Evolutionary conservation across 2,329 filamentous ascomycete species (phyloP).

Genomic region (Pseudogymnoascus sp.): DNA sequence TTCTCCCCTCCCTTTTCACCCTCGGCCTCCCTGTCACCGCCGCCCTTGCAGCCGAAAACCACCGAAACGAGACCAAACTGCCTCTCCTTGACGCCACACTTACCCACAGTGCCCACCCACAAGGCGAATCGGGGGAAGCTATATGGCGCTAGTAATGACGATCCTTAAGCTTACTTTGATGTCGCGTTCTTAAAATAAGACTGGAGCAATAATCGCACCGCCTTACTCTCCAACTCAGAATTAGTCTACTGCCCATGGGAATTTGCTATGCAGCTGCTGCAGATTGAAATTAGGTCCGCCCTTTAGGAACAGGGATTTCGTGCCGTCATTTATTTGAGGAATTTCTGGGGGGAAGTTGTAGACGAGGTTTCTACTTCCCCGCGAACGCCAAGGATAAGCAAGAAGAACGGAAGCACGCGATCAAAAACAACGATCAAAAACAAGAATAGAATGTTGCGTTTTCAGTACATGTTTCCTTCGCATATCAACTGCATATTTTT

Average conservation of each 20-base stretch:
- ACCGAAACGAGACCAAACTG: background rate
- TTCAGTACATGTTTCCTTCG: background rate
- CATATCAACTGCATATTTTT: background rate
- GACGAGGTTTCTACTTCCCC: background rate
- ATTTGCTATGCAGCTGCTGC: background rate
- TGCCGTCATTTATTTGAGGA: background rate
- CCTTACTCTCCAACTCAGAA: background rate
- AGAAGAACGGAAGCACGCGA: background rate
- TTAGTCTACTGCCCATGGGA: background rate
- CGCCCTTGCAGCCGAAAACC: background rate
- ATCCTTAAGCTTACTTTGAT: background rate
- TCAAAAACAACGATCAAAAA: background rate
- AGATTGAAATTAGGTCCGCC: background rate
- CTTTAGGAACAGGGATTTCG: background rate
- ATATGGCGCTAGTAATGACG: background rate
- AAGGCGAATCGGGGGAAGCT: background rate
- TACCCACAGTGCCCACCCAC: background rate
- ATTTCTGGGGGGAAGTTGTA: background rate
- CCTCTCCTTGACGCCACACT: background rate
- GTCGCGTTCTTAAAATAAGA: background rate
- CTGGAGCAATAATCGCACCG: background rate
- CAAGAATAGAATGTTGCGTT: background rate
- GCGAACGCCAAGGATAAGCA: background rate
- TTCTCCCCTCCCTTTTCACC: background rate
- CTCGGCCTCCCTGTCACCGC: background rate